phyloP scores from a whole-genome alignment of 805 yeast species.

The Ogataea wickerhamii region DNA sequence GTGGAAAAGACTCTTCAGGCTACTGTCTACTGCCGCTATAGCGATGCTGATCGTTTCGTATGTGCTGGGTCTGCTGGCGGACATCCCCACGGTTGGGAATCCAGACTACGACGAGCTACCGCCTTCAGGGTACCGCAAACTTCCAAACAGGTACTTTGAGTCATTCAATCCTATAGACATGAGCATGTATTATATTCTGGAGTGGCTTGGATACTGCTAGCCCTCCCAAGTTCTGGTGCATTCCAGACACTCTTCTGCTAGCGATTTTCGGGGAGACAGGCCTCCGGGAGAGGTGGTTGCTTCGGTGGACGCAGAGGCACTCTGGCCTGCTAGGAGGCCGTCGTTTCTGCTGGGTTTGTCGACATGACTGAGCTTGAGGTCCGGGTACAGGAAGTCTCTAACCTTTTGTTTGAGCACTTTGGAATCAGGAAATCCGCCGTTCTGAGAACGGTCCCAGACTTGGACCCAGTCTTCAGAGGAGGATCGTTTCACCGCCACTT shows the following conservation, averaged over 20 bases:
- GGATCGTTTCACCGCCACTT: constrained; percentile 45
- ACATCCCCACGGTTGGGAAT: constrained; percentile 10
- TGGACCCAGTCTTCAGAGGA: constrained; percentile 29
- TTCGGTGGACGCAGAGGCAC: not conserved
- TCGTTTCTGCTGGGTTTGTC: constrained; percentile 37
- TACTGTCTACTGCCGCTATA: not conserved
- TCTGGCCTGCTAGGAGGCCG: constrained; percentile 20
- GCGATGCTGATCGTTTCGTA: constrained; percentile 11
- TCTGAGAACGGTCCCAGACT: constrained; percentile 58
- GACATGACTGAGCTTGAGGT: constrained; percentile 57
- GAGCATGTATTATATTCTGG: constrained; percentile 10
- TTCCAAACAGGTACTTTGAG: constrained; percentile 17
- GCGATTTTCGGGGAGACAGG: constrained; percentile 3
- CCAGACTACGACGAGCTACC: constrained; percentile 14
- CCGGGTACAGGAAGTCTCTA: constrained; percentile 56
- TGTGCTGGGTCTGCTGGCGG: constrained; percentile 15
- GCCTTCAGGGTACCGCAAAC: constrained; percentile 17
- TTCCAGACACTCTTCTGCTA: constrained; percentile 29
- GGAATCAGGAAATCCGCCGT: constrained; percentile 85
- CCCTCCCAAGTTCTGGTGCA: constrained; percentile 31
- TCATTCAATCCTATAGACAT: constrained; percentile 14
- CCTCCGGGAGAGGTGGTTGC: not conserved
- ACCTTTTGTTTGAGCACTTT: constrained; percentile 69
- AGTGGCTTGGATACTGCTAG: constrained; percentile 15
- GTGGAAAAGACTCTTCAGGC: constrained; percentile 6